Base-by-base conservation (phyloP, 345 rosid species). In the Rhodamnia rubescens region DNA sequence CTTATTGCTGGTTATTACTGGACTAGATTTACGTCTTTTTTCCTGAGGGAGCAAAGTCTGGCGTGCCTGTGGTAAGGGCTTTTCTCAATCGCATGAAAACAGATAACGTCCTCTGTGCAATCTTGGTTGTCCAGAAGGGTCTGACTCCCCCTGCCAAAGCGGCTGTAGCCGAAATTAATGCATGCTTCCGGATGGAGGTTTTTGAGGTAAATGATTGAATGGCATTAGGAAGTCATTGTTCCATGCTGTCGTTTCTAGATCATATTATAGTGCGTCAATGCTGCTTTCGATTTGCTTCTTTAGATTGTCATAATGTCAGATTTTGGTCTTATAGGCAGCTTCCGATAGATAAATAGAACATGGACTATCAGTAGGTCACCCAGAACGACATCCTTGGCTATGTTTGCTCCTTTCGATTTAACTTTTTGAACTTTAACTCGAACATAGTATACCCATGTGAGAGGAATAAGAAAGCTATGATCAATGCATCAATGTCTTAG, bases 11-110 rank as follows among this genome's bases (percentile, higher is more conserved):
- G 44, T 59, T 87, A 51, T 69, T 69, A 42, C 26, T 84, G 22
- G 53, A 50, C 40, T 87, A 93, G 96, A 93, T 93, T 49, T 92
- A 90, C 61, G 93, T 93, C 15, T 92, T 90, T 85, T 93, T 90
- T 83, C 92, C 93, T 32, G 92, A 89, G 87, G 93, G 89, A 10
- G 88, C 86, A 36, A 93, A 91, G 86, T 87, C 91, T 49, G 94
- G 94, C 82, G 90, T 91, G 40, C 87, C 91, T 32, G 84, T 90
- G 84, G 87, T 93, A 5, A 92, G 40, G 82, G 85, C 83, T 75
- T 89, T 83, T 8, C 88, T 90, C 12, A 85, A 85, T n/a, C 89
- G 89, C 50, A 88, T 93, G 96, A 87, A 89, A 88, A 85, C 86
- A 12, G 91, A 91, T 49, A 88, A 88, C 42, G 90, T 92, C 57